Conservation (phyloP, 2,329 filamentous ascomycete species). For the Ophiostoma pallidulum region DNA sequence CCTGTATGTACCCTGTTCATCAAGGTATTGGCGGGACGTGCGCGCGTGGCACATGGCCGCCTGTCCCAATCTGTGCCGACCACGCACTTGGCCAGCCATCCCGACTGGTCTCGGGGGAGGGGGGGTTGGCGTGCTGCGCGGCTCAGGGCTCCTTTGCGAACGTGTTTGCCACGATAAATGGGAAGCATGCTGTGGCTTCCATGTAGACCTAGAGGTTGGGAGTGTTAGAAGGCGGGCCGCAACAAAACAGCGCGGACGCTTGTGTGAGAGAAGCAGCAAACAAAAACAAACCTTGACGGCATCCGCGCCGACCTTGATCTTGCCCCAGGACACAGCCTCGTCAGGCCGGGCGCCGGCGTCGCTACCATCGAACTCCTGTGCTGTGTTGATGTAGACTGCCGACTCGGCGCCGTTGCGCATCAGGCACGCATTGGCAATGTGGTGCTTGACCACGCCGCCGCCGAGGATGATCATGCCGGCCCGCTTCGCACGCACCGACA, state of each 20-base stretch:
- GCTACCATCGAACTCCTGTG: slow-evolving; percentile 93
- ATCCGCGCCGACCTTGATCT: slow-evolving; percentile 83
- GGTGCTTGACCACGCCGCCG: slow-evolving; percentile 93
- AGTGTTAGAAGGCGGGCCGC: slow-evolving; percentile 11
- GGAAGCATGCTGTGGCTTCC: slow-evolving; percentile 56
- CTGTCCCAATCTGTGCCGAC: too few species aligned
- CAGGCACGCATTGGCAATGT: slow-evolving; percentile 93
- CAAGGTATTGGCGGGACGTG: too few species aligned
- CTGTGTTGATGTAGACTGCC: slow-evolving; percentile 96
- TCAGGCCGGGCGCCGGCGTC: slow-evolving; percentile 92
- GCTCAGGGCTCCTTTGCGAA: slow-evolving; percentile 46
- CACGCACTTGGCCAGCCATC: neutral
- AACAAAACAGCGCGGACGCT: neutral
- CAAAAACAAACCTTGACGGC: slow-evolving; percentile 67
- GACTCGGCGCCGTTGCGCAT: slow-evolving; percentile 98
- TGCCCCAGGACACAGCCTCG: slow-evolving; percentile 97
- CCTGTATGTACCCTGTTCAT: too few species aligned
- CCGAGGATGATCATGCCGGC: slow-evolving; percentile 94
- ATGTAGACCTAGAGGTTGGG: slow-evolving; percentile 43
- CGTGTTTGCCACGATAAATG: slow-evolving; percentile 57
- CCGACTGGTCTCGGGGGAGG: neutral
- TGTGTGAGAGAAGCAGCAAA: neutral
- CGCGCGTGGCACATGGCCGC: too few species aligned
- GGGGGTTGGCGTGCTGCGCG: neutral
- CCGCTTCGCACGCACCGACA: slow-evolving; percentile 76